Evolutionary conservation across 192 early-diverging fungal species (phyloP), one percentile per base, ranked within the genome.

Genomic region (Backusella circina): DNA sequence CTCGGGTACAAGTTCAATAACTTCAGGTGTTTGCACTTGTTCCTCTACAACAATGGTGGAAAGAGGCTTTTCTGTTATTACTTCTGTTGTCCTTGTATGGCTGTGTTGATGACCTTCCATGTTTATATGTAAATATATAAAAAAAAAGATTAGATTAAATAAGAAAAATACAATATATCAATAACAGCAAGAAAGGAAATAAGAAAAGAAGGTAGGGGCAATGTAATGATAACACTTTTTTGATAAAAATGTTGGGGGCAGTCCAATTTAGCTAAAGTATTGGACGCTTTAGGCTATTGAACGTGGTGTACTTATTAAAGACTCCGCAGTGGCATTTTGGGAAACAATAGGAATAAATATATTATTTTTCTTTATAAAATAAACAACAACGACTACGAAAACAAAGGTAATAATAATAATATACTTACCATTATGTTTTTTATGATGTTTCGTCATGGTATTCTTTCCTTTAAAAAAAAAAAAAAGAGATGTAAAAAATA

Each of bases 221-320:
- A 61, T 61, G 5, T 12, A 12, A 28, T 61, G 54, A 28, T 28
- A 61, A 28, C 54, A 61, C 54, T 61, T 61, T 26, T 28, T 61
- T 28, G 26, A 61, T 28, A 61, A 61, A 61, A 61, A 61, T 61
- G 54, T 61, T 61, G 54, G 54, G 54, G 54, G 23, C 54, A 61
- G 54, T 61, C 54, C 54, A 28, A 61, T 28, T 61, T 61, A 61
- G 54, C 54, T 61, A 61, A 61, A 61, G 54, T 61, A 61, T 61
- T 61, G 54, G 54, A 26, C 54, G 54, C 54, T 61, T 61, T 61
- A 61, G 54, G 54, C 23, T 61, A 61, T 61, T 61, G 54, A 61
- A 61, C 54, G 54, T 61, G 54, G 54, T 61, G 13, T 61, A 26
- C 21, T 61, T 61, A 61, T 57, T 57, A 61, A 61, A 61, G 54